These are phyloP conservation scores for Durotheca rogersii DNA, from an alignment of 495 filamentous ascomycete species.

Conservation along the genomic window DNA sequence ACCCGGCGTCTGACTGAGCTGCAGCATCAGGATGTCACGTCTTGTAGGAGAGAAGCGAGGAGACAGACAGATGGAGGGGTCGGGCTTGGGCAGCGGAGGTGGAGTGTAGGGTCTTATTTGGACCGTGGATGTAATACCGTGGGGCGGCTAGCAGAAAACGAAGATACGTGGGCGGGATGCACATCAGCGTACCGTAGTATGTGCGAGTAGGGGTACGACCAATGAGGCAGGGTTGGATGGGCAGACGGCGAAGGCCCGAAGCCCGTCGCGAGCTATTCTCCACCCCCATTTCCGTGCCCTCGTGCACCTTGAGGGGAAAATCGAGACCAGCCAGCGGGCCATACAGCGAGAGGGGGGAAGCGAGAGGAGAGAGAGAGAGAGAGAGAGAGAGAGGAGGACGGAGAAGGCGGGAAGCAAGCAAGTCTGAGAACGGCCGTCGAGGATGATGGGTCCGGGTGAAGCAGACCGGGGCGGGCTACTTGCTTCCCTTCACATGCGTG, in stretches of 20 bases:
- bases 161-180: conserved; percentile 32
- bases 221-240: conserved; percentile 34
- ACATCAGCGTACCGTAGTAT: conserved; percentile 33
- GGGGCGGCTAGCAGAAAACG: conserved; percentile 38
- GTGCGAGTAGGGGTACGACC: conserved; percentile 33
- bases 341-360: conserved; percentile 8
- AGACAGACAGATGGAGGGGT: conserved; percentile 38
- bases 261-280: conserved; percentile 29
- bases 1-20: conserved; percentile 33
- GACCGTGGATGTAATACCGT: conserved; percentile 38
- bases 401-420: neutral
- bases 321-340: conserved; percentile 19
- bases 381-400: neutral
- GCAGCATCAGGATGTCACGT: conserved; percentile 34
- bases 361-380: neutral
- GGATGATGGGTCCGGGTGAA: no score
- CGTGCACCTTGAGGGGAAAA: conserved; percentile 11
- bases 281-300: conserved; percentile 33
- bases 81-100: conserved; percentile 37
- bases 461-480: no score
- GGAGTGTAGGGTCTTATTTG: conserved; percentile 42
- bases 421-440: conserved; percentile 15
- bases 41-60: conserved; percentile 33
- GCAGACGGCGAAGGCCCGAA: conserved; percentile 34
- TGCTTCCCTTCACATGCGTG: no score